These are phyloP conservation scores for Microsporum ferrugineum DNA, from an alignment of 2,329 filamentous ascomycete genomes.

Conservation along the genomic window DNA sequence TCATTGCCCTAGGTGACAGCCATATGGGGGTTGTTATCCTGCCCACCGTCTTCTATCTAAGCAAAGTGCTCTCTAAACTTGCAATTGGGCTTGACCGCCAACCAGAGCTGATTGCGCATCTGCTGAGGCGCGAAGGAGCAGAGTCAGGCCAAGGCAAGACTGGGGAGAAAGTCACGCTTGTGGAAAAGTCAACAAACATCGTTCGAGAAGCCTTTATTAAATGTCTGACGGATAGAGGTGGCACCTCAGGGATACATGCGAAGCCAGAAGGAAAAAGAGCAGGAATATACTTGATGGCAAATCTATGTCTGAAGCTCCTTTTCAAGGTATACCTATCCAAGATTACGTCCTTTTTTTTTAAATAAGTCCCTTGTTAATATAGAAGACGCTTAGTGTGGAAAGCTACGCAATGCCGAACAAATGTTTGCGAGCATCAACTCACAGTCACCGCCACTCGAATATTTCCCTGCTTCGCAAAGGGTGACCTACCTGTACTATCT, in stretches of 20 bases:
- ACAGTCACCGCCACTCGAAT: conserved; percentile 65
- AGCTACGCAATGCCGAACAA: conserved; percentile 71
- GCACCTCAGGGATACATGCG: conserved; percentile 47
- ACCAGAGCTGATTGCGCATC: conserved; percentile 61
- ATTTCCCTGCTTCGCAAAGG: conserved; percentile 75
- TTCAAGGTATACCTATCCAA: conserved; percentile 50
- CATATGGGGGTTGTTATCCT: conserved; percentile 72
- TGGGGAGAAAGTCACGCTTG: conserved; percentile 63
- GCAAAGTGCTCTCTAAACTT: conserved; percentile 65
- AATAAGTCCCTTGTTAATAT: neutral
- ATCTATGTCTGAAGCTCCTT: conserved; percentile 75
- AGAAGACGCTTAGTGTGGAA: conserved; percentile 49
- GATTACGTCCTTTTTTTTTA: neutral
- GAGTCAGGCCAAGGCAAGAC: conserved; percentile 45
- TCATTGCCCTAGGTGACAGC: conserved; percentile 68
- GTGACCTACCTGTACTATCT: conserved; percentile 94
- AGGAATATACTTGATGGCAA: conserved; percentile 85
- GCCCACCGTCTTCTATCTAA: conserved; percentile 71
- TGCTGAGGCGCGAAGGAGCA: conserved; percentile 38
- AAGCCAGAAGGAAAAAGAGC: conserved; percentile 72
- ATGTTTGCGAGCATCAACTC: conserved; percentile 81
- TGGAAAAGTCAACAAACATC: conserved; percentile 77
- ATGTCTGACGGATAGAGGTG: conserved; percentile 69
- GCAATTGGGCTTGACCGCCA: conserved; percentile 74
- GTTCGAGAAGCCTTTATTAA: conserved; percentile 86